Evolutionary conservation across 805 yeast species (phyloP).

Genomic region (Metschnikowia gruessii): DNA sequence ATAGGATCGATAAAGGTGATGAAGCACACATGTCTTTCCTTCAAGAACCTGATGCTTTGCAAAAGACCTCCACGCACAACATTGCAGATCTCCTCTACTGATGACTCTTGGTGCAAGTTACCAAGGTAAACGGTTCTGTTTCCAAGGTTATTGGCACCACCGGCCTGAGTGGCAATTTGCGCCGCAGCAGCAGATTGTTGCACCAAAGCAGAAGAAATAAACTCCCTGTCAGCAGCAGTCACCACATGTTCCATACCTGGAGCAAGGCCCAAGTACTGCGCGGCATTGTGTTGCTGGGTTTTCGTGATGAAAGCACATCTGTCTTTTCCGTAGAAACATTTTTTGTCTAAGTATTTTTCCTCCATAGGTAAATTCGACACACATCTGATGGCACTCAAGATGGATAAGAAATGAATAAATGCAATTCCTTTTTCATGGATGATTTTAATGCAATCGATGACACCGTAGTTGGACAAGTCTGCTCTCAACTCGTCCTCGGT

Average conservation of each 20-base stretch:
- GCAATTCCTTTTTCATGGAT: constrained; percentile 81
- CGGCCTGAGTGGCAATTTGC: constrained; percentile 93
- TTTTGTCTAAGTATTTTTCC: constrained; percentile 69
- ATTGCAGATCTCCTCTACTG: constrained; percentile 91
- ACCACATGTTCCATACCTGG: constrained; percentile 84
- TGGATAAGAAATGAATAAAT: constrained; percentile 85
- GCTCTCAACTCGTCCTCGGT: constrained; percentile 63
- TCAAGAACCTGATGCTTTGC: constrained; percentile 75
- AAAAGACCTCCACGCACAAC: constrained; percentile 93
- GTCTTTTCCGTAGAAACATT: constrained; percentile 90
- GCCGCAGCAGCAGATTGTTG: constrained; percentile 97
- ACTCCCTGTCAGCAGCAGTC: constrained; percentile 63
- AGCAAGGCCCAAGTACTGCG: constrained; percentile 86
- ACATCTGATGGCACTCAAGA: constrained; percentile 80
- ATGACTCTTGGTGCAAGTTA: constrained; percentile 81
- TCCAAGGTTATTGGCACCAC: constrained; percentile 88
- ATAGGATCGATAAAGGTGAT: constrained; percentile 95
- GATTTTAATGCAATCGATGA: constrained; percentile 80
- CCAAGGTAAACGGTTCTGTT: constrained; percentile 93
- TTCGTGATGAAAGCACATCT: constrained; percentile 92
- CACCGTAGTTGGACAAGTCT: constrained; percentile 73
- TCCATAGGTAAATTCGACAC: constrained; percentile 69
- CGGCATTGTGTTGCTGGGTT: constrained; percentile 96
- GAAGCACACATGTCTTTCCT: constrained; percentile 88
- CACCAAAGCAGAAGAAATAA: constrained; percentile 70